These are phyloP conservation scores for Cadophora sp. DNA, from an alignment of 2,329 filamentous ascomycete genomes.

Conservation along the genomic window DNA sequence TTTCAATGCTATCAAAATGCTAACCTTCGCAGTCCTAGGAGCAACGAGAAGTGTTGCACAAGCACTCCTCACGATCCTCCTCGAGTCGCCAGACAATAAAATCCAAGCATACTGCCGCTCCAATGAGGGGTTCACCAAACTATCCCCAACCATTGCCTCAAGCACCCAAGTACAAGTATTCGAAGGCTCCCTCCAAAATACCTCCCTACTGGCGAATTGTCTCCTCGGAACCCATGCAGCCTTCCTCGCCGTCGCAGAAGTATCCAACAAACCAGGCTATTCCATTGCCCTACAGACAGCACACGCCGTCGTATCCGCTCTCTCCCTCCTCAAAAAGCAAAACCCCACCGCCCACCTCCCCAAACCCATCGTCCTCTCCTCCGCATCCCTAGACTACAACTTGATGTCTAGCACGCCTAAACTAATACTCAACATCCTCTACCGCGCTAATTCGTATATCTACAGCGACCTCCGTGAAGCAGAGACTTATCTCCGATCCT, in stretches of 20 bases:
- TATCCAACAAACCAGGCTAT: slow-evolving; percentile 53
- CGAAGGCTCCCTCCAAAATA: slow-evolving; percentile 51
- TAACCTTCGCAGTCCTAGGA: slow-evolving; percentile 50
- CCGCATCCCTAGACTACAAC: slow-evolving; percentile 50
- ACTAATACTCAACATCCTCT: slow-evolving; percentile 44
- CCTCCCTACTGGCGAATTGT: slow-evolving; percentile 48
- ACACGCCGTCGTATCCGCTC: slow-evolving; percentile 46
- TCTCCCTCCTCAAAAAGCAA: slow-evolving; percentile 42
- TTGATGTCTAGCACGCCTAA: slow-evolving; percentile 45
- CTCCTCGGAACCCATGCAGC: slow-evolving; percentile 47
- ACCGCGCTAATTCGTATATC: slow-evolving; percentile 45
- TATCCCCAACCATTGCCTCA: slow-evolving; percentile 46
- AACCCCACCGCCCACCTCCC: slow-evolving; percentile 40
- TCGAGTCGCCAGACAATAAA: slow-evolving; percentile 41
- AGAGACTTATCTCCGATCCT: slow-evolving; percentile 48
- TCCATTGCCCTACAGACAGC: slow-evolving; percentile 48
- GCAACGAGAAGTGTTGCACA: slow-evolving; percentile 54
- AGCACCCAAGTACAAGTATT: slow-evolving; percentile 50
- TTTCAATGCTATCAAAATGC: not conserved
- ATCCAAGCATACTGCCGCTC: slow-evolving; percentile 55
- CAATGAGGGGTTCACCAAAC: slow-evolving; percentile 47
- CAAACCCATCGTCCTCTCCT: slow-evolving; percentile 52
- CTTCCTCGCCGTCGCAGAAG: slow-evolving; percentile 51
- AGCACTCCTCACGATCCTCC: slow-evolving; percentile 50
- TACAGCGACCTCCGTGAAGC: slow-evolving; percentile 49